Base-by-base conservation (phyloP, 768 basidiomycete species). In the Baorangia bicolor region DNA sequence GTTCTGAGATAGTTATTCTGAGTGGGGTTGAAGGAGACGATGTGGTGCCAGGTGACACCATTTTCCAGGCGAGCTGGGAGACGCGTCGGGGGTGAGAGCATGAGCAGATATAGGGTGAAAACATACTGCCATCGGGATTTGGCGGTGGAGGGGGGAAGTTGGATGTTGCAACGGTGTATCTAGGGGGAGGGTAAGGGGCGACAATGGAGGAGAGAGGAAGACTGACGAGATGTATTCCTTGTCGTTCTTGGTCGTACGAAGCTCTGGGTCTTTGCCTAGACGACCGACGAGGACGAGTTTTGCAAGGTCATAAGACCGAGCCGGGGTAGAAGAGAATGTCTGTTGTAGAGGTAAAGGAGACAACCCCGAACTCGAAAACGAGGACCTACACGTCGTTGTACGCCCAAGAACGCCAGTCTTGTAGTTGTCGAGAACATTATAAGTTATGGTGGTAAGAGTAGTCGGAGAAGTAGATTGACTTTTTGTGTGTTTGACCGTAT, bases 211-310 rank as follows among this genome's bases (percentile, higher is more conserved):
- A 56, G 9, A 55, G 21, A 18, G 4, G 0, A 48, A 35, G 6
- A 78, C 87, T 46, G 63, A 92, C 91, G 79, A 70, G 39, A 92
- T 76, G 60, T 83, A 95, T 81, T 92, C 89, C 68, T 84, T 89
- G 52, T 92, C 86, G 54, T 76, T 83, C 72, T 81, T 90, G 2
- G 89, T 87, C 27, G 74, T 74, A 51, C 84, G 83, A 41, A 82
- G 65, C 64, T 91, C 88, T 38, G 93, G 91, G 43, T 88, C 86
- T 66, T 67, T 85, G 20, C 80, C 81, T 41, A 95, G 72, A 43
- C 82, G 82, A 30, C 93, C 93, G 65, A 94, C 74, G 55, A 95
- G 86, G 31, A 80, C 78, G 59, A 95, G 79, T 70, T 88, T 92
- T 28, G 92, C 80, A 41, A 95, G 64, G 68, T 92, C 87, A 44